Evolutionary conservation across 1,139 yeast species (phyloP).

Genomic region (Debaryomycetaceae sp.): DNA sequence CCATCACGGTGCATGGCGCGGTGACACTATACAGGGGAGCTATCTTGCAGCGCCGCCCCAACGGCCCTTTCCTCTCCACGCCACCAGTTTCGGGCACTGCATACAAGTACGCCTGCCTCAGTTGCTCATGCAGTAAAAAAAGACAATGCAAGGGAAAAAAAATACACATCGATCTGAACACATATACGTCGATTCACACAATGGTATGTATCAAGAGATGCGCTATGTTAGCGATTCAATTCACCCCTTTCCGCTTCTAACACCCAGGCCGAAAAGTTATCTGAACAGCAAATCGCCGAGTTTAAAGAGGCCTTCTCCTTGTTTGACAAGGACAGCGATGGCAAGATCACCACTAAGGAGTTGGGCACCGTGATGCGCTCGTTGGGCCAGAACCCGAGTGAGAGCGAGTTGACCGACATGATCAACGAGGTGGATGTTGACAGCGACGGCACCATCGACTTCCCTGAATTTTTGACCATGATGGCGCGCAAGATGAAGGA

Average conservation of each 20-base stretch:
- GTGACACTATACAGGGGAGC: background rate
- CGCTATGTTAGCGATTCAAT: background rate
- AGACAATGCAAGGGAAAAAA: background rate
- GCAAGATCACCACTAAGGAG: slow-evolving; percentile 90
- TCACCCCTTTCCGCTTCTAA: slow-evolving; percentile 2
- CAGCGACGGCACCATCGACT: slow-evolving; percentile 92
- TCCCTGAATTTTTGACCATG: slow-evolving; percentile 78
- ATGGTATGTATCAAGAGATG: background rate
- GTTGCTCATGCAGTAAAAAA: background rate
- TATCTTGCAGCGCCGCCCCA: background rate
- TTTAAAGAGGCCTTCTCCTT: slow-evolving; percentile 96
- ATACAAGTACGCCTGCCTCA: background rate
- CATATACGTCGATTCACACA: too few relatives aligned
- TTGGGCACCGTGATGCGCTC: slow-evolving; percentile 98
- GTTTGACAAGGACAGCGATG: slow-evolving; percentile 95
- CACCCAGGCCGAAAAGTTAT: slow-evolving; percentile 73
- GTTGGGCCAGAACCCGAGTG: slow-evolving; percentile 94
- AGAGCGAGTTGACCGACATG: slow-evolving; percentile 92
- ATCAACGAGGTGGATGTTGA: slow-evolving; percentile 95
- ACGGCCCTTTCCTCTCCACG: background rate
- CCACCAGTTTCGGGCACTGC: background rate
- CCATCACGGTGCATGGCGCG: background rate
- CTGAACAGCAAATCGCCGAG: slow-evolving; percentile 94
- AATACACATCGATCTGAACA: too few relatives aligned
- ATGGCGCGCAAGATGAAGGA: slow-evolving; percentile 96